Conservation (phyloP, 2,329 filamentous ascomycete genomes). For the Clarireedia hainanense region DNA sequence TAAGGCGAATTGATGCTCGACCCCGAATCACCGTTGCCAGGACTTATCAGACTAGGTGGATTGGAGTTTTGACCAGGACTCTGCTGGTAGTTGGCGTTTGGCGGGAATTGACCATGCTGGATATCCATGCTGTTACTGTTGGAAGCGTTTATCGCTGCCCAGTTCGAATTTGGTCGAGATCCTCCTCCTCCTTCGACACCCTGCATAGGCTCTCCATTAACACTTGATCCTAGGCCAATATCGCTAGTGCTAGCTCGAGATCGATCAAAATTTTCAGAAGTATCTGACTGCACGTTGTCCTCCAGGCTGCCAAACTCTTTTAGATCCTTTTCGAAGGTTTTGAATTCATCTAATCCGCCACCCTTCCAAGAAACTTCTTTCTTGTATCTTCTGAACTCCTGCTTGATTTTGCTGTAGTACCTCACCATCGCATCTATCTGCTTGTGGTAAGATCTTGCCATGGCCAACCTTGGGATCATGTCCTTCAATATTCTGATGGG, state of each 20-base stretch:
- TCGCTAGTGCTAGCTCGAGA: conserved; percentile 26
- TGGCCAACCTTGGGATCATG: conserved; percentile 45
- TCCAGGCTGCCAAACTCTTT: conserved; percentile 38
- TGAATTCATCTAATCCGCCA: conserved; percentile 49
- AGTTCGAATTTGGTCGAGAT: conserved; percentile 18
- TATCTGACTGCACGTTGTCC: conserved; percentile 18
- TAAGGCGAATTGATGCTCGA: conserved; percentile 23
- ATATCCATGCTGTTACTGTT: conserved; percentile 17
- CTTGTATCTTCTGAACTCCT: conserved; percentile 32
- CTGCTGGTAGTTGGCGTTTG: conserved; percentile 16
- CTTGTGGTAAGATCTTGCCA: conserved; percentile 48
- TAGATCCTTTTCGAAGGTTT: conserved; percentile 44
- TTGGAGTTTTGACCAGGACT: conserved; percentile 19
- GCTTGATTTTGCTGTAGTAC: conserved; percentile 44
- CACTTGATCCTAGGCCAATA: conserved; percentile 12
- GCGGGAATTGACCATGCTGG: conserved; percentile 20
- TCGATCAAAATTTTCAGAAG: conserved; percentile 20
- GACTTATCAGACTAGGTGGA: conserved; percentile 20
- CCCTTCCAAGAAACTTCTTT: conserved; percentile 28
- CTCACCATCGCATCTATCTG: conserved; percentile 45
- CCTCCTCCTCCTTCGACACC: conserved; percentile 21
- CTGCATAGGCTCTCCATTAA: conserved; percentile 26
- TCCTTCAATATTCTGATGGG: conserved; percentile 42
- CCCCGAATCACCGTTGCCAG: conserved; percentile 22
- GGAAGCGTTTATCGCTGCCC: conserved; percentile 24